Base-by-base conservation (phyloP, 1,284 basidiomycete species). In the Cutaneotrichosporon sp. region DNA sequence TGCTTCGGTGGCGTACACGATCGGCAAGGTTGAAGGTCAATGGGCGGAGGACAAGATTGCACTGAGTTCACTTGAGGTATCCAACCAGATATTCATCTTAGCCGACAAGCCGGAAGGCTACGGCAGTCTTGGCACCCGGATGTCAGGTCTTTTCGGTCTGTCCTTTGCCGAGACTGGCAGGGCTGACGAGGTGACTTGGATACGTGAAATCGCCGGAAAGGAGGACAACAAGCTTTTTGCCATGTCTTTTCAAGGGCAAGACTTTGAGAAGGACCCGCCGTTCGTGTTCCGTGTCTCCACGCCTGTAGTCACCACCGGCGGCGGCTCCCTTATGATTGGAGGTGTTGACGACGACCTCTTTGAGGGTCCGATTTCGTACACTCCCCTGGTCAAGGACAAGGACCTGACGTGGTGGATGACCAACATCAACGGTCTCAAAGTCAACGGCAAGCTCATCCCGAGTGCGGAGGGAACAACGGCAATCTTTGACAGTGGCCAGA, bases 1-100 rank as follows among this genome's bases (percentile, higher is more conserved):
- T n/a, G n/a, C n/a, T n/a, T 86, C 55, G n/a, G 69, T 94, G 53
- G 79, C 80, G 2, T 97, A 97, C 63, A 92, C 90, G 22, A 84
- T 81, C 38, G 93, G 92, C 8, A 74, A 80, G 46, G 91, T 87
- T 0, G 67, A 76, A 0, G 93, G 93, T 1, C 64, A 68, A 5
- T 81, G 93, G 12, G 88, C 78, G 1, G 65, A 77, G 15, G 93
- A 97, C 61, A 77, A 77, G 1, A 81, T 94, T 4, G 80, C 85
- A 61, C 84, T 92, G 80, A 88, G 83, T 2, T 88, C 88, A 1
- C 90, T 88, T 69, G 79, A 80, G 13, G 83, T 90, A 4, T 63
- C 77, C 10, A 80, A 82, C 46, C 87, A 90, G 67, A 76, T 78
- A 0, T 86, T 89, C 61, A 85, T 46, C 5, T 34, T 18, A 10